Evolutionary conservation across 139 green algal genomes (phyloP), one percentile per base, ranked within the genome.

Genomic region (Closterium sp.): DNA sequence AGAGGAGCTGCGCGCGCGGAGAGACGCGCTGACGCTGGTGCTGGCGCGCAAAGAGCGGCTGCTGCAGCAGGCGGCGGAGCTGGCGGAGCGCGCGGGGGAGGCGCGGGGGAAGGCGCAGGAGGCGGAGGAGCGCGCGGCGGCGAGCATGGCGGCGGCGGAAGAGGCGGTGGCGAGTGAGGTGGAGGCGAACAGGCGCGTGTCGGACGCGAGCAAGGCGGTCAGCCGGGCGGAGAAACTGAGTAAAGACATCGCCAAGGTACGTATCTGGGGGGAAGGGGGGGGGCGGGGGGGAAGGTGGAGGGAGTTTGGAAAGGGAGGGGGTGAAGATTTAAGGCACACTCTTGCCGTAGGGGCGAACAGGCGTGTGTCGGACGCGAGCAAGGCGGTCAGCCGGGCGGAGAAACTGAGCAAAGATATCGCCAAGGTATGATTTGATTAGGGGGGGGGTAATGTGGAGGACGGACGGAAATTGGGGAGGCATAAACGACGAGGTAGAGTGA

Each of bases 151-250:
- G 19, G 55, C n/a, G 19, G 90, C 90, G 28, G 90, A 93, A 33
- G 35, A 86, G 88, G 90, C 90, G 25, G 90, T 93, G 34, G 90
- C 88, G 25, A 25, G 25, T 38, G 91, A 93, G 31, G 89, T 93
- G 34, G 91, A 93, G 35, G 88, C 88, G 9, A 92, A 84, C n/a
- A 30, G 90, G 34, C 31, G 84, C 4, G 55, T 94, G 35, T 84
- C 33, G 88, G 89, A 90, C 5, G 88, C 91, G 28, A 38, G 89
- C 89, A 93, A 86, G 34, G 88, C 88, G 1, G n/a, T 94, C 10
- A 33, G 93, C 21, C 33, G 34, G 87, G 88, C 88, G 83, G 91
- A 94, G 83, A 86, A 86, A 28, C 83, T 86, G 30, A 33, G 30
- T 9, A 32, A 86, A 33, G 83, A 86, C 31, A 32, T 86, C 7